Percentiles rank a stretch among this genome's conserved stretches.
These are phyloP conservation scores for Bocquillonia castaneifolia DNA, from an alignment of 441 rosid genomes.

Conservation along the genomic window DNA sequence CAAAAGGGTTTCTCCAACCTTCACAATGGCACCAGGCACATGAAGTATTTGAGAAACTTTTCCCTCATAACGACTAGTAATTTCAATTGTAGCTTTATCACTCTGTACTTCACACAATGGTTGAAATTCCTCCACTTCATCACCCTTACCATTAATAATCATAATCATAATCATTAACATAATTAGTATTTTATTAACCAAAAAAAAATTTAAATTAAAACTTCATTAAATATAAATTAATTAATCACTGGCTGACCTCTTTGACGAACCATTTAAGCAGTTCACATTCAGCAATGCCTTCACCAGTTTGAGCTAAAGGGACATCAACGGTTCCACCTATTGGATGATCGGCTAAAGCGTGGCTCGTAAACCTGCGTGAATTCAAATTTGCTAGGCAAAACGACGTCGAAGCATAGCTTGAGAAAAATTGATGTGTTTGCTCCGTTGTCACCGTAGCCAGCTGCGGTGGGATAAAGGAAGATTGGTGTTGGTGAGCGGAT, in stretches of 20 bases:
- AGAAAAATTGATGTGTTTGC: constrained; percentile 6
- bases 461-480: constrained; percentile 7
- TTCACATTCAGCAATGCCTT: constrained; percentile 94
- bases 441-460: not conserved
- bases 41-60: constrained; percentile 49
- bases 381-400: constrained; percentile 17
- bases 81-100: constrained; percentile 85
- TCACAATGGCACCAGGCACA: constrained; percentile 68
- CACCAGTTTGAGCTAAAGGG: constrained; percentile 92
- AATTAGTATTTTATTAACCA: no score
- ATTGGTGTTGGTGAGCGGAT: not conserved
- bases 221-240: not conserved
- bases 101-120: constrained; percentile 91
- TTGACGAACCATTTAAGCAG: constrained; percentile 81
- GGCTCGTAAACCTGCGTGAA: constrained; percentile 41
- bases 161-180: no score
- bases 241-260: constrained; percentile 46
- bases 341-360: constrained; percentile 40
- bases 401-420: constrained; percentile 9
- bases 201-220: not conserved
- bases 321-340: constrained; percentile 51
- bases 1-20: constrained; percentile 88
- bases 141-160: constrained; percentile 76
- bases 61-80: constrained; percentile 84
- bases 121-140: constrained; percentile 70